A percentile compares a stretch with the other conserved stretches of the same genome.
Evolutionary conservation across 2,329 filamentous ascomycete species (phyloP).

Genomic region (Cercospora sp.): DNA sequence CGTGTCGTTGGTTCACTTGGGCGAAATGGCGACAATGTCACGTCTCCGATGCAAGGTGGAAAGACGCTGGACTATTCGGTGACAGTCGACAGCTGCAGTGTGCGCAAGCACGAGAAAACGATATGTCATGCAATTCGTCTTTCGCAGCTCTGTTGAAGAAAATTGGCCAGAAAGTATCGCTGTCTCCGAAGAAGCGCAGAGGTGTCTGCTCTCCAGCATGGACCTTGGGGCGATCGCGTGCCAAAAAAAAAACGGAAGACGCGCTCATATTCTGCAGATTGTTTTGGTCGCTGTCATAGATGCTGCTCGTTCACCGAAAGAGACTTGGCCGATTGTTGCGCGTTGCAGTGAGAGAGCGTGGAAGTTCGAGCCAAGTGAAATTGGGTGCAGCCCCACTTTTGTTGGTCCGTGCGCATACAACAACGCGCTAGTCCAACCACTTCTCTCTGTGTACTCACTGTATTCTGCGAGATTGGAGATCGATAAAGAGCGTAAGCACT

Average conservation of each 20-base stretch:
- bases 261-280: background rate
- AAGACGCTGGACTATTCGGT: background rate
- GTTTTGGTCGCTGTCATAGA: background rate
- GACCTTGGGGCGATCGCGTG: background rate
- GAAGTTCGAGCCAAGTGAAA: background rate
- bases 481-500: background rate
- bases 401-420: background rate
- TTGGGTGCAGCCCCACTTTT: background rate
- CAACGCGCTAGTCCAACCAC: background rate
- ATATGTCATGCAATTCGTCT: background rate
- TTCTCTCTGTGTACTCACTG: background rate
- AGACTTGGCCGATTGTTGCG: background rate
- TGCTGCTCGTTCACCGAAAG: background rate
- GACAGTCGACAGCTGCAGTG: background rate
- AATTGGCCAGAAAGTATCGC: background rate
- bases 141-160: background rate
- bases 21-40: background rate
- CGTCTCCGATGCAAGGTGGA: background rate
- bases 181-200: background rate
- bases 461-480: background rate
- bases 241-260: background rate
- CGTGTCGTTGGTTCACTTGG: background rate
- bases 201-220: background rate
- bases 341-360: background rate
- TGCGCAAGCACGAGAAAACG: background rate